Base-by-base conservation (phyloP, 2,329 filamentous ascomycete genomes). In the Thelonectria blattea region DNA sequence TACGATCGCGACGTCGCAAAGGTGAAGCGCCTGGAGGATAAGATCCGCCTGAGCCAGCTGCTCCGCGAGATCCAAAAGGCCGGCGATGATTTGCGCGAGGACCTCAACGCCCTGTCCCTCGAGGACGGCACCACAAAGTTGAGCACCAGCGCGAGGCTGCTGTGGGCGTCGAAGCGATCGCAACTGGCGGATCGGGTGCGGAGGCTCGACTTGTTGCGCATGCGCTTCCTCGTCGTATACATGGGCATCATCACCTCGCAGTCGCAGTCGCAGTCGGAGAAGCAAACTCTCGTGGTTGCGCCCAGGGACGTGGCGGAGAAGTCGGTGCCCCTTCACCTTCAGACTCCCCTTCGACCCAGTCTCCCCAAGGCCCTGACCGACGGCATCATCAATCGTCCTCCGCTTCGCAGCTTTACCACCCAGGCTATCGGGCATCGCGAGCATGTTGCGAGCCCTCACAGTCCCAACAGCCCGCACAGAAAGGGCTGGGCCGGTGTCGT, bases 141-240 rank as follows among this genome's bases (percentile, higher is more conserved):
- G 68, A 79, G 78, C 58, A 78, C 75, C 10, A 73, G 75, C 59
- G 80, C 85, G 22, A 79, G 86, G 52, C 61, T 88, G 1, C 75
- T 88, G 24, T 89, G 87, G 87, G 85, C 83, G 4, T 77, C 77
- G 59, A 83, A 83, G 69, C 81, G 84, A 66, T 74, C 73, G 52
- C 77, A 79, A 52, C 75, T 89, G 51, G 83, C 87, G 71, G 84
- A 86, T 65, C 81, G 83, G 52, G 77, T 88, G 55, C 80, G 83
- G 56, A 79, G 85, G 48, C 76, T 89, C 42, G 87, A 89, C 66
- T 74, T 88, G 68, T 72, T 89, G 70, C 81, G 86, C 71, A 88
- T 87, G 84, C 82, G 86, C 62, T 88, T 89, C 70, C 75, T 89
- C 32, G 85, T 88, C 37, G 80, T 87, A 39, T 88, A 87, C 72